Conservation (phyloP, 2,329 filamentous ascomycete species). For the Trichoderma cornu-damae region DNA sequence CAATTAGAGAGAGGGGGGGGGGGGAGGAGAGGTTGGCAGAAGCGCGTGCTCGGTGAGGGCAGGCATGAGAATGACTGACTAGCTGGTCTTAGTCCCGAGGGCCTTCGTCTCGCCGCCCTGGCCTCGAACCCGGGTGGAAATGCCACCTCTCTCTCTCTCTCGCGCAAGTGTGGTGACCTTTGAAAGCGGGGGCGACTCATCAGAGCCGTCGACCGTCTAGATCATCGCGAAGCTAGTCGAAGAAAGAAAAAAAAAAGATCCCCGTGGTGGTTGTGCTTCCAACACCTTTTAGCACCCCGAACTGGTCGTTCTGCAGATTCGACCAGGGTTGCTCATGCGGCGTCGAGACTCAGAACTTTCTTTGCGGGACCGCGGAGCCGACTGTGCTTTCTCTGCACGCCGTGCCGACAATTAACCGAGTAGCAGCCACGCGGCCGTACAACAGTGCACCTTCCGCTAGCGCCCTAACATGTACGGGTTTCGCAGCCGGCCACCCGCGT, state of each 20-base stretch:
- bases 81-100: slow-evolving; percentile 6
- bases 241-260: too few species aligned
- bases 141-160: not conserved
- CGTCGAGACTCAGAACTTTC: slow-evolving; percentile 14
- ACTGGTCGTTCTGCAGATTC: slow-evolving; percentile 9
- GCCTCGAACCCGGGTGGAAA: not conserved
- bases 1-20: slow-evolving; percentile 6
- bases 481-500: not conserved
- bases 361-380: slow-evolving; percentile 6
- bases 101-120: not conserved
- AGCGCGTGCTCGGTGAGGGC: slow-evolving; percentile 10
- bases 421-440: fast-evolving
- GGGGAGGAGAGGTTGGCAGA: not conserved
- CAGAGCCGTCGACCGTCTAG: slow-evolving; percentile 13
- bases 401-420: not conserved
- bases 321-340: slow-evolving; percentile 16
- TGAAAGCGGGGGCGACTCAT: slow-evolving; percentile 18
- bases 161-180: not conserved
- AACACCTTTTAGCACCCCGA: slow-evolving; percentile 11
- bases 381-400: not conserved
- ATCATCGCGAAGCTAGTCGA: slow-evolving; percentile 18
- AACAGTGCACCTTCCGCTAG: not conserved
- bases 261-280: slow-evolving; percentile 12
- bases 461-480: not conserved
- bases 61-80: slow-evolving; percentile 2